Base-by-base conservation (phyloP, 768 basidiomycete species). In the Rhodotorula taiwanensis region DNA sequence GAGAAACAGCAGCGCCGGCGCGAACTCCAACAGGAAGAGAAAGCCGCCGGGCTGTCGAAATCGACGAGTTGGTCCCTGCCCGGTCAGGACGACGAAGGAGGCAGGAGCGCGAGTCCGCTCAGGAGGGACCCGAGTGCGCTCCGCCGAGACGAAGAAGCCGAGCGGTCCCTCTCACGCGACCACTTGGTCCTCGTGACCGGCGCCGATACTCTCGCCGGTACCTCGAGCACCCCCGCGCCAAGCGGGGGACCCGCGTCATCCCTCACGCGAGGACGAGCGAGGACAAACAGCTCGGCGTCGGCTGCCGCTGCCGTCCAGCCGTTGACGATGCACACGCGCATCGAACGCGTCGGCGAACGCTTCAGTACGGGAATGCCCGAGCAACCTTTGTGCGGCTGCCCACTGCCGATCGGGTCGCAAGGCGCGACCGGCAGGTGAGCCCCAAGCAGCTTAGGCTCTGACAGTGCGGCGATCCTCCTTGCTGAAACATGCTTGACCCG, bases 261-360 rank as follows among this genome's bases (percentile, higher is more conserved):
- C 48, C 33, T 25, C 23, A 6, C n/a, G 41, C 25, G 41, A 6
- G 2, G 21, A 23, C 44, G 47, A n/a, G 14, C 39, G 48, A 8
- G 11, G 15, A 48, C 33, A 30, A 44, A 39, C 27, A 42, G 48
- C 9, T 51, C 49, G 28, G 21, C 39, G 16, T 43, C 57, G 18
- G 25, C 11, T 10, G 5, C 15, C 21, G 36, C 57, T 2, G 31
- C 27, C n/a, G 7, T 53, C 30, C 21, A 33, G 34, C 18, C 43
- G 4, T 27, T 64, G 28, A 54, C 62, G 11, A 30, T 18, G 15
- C 18, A 52, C 39, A 30, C 50, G 20, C 21, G 21, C n/a, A n/a
- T 64, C 25, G 34, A 54, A 20, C 33, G 41, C 9, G 31, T 67
- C 23, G 66, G 66, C 4, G 43, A 33, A n/a, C 30, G 66, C 25